These are phyloP conservation scores for Candida palmyrensis DNA, from an alignment of 805 yeast species.

Conservation along the genomic window DNA sequence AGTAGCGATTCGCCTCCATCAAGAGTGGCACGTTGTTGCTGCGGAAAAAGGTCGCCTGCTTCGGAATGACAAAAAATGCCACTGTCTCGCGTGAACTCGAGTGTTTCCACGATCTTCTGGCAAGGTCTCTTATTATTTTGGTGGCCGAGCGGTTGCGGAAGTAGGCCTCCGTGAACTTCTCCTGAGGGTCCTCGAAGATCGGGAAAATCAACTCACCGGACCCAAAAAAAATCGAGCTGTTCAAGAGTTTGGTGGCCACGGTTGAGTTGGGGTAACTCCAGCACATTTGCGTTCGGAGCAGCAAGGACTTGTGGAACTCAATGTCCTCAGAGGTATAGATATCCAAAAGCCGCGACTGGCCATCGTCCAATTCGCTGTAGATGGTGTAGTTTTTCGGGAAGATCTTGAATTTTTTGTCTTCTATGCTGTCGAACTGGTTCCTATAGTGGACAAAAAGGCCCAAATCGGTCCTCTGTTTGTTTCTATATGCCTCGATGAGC, in stretches of 20 bases:
- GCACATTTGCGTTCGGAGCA: slow-evolving; percentile 77
- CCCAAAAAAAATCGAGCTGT: slow-evolving; percentile 58
- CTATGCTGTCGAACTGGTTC: slow-evolving; percentile 60
- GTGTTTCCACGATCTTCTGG: slow-evolving; percentile 91
- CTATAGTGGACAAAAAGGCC: slow-evolving; percentile 76
- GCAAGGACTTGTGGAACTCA: slow-evolving; percentile 64
- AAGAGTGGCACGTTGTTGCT: slow-evolving; percentile 75
- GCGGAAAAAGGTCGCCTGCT: slow-evolving; percentile 65
- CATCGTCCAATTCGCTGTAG: slow-evolving; percentile 45
- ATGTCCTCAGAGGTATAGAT: slow-evolving; percentile 64
- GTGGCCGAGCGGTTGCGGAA: slow-evolving; percentile 47
- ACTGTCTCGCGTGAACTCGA: slow-evolving; percentile 52
- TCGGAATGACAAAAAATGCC: slow-evolving; percentile 67
- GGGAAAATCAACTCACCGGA: slow-evolving; percentile 42
- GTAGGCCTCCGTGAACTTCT: slow-evolving; percentile 30
- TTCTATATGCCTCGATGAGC: slow-evolving; percentile 77
- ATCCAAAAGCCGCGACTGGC: slow-evolving; percentile 58
- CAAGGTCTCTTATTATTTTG: slow-evolving; percentile 77
- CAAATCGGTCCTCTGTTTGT: slow-evolving; percentile 58
- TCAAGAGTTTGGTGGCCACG: slow-evolving; percentile 71
- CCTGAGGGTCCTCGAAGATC: slow-evolving; percentile 39
- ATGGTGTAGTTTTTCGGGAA: slow-evolving; percentile 65
- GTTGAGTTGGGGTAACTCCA: slow-evolving; percentile 83
- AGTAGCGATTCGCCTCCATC: slow-evolving; percentile 82
- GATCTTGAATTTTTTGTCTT: slow-evolving; percentile 61